Evolutionary conservation across 148 eudicot species (phyloP).

Genomic region (Spergularia bocconei): DNA sequence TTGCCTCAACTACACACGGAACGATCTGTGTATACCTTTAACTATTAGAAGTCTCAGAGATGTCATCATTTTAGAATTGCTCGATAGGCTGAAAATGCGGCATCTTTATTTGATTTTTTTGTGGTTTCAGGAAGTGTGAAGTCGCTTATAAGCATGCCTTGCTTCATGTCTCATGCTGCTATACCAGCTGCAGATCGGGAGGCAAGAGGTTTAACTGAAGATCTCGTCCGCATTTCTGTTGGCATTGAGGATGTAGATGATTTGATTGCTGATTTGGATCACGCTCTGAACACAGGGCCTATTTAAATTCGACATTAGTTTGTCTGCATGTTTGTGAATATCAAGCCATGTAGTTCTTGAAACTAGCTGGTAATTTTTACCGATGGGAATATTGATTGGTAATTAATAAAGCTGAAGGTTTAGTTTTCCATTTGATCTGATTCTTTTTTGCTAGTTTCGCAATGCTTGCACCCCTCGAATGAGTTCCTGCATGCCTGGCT

Average conservation of each 20-base stretch:
- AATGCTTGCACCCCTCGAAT: background rate
- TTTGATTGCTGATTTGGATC: conserved; percentile 75
- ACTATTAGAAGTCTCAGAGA: background rate
- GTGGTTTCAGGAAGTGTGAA: conserved; percentile 74
- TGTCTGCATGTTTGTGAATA: background rate
- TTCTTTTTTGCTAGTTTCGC: background rate
- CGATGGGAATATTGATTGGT: background rate
- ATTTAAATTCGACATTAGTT: conserved; percentile 8
- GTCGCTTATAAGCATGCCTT: conserved; percentile 96
- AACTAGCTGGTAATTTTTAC: background rate
- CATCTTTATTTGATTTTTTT: background rate
- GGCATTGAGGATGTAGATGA: conserved; percentile 91
- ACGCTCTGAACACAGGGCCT: conserved; percentile 79
- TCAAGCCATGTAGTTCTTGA: background rate
- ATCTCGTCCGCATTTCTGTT: conserved; percentile 88
- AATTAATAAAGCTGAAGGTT: background rate
- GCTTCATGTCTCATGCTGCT: conserved; percentile 98
- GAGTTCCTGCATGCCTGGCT: too few relatives aligned
- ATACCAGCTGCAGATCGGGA: conserved; percentile 79
- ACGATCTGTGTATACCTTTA: background rate
- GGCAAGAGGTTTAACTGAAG: conserved; percentile 84
- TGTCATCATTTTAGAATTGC: background rate
- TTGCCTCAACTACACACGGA: background rate
- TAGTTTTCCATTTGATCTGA: background rate
- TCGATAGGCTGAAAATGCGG: background rate